phyloP scores from a whole-genome alignment of 768 basidiomycete species.

The Pleurotus cornucopiae region DNA sequence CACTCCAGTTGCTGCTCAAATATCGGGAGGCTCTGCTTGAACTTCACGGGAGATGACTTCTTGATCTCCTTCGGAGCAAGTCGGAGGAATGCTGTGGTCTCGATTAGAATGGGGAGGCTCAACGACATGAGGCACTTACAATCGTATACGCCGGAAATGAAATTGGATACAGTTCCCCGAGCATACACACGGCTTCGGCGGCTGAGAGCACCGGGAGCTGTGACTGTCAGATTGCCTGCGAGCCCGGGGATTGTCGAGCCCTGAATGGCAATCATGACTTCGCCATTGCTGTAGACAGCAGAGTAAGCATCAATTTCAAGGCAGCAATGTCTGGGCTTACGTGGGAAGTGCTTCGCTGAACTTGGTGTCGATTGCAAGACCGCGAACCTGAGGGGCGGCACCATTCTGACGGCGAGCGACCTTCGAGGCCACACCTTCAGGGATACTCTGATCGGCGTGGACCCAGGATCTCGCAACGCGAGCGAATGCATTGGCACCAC shows the following conservation, averaged over 20 bases:
- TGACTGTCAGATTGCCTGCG: neutral
- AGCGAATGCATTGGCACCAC: constrained; percentile 35
- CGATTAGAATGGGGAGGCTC: neutral
- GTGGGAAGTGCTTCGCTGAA: constrained; percentile 24
- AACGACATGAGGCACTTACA: neutral
- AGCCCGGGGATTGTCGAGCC: constrained; percentile 1
- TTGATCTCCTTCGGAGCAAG: neutral
- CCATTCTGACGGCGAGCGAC: constrained; percentile 24
- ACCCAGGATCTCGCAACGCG: constrained; percentile 36
- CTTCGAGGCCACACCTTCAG: constrained; percentile 19
- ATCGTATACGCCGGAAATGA: neutral
- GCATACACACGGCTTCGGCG: neutral
- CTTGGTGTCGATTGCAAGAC: constrained; percentile 35
- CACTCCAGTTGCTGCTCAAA: constrained; percentile 1
- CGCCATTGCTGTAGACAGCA: neutral
- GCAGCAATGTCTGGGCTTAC: constrained; percentile 9
- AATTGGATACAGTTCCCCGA: neutral
- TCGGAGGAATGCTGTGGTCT: neutral
- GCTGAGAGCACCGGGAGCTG: neutral
- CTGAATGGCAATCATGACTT: constrained; percentile 1
- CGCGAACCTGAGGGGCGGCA: constrained; percentile 35
- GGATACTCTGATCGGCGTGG: constrained; percentile 39
- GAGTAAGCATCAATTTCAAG: neutral
- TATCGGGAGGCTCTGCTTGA: neutral
- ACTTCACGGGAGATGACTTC: neutral